Evolutionary conservation across 192 early-diverging fungal genomes (phyloP).

Genomic region (Obelidium mucronatum): DNA sequence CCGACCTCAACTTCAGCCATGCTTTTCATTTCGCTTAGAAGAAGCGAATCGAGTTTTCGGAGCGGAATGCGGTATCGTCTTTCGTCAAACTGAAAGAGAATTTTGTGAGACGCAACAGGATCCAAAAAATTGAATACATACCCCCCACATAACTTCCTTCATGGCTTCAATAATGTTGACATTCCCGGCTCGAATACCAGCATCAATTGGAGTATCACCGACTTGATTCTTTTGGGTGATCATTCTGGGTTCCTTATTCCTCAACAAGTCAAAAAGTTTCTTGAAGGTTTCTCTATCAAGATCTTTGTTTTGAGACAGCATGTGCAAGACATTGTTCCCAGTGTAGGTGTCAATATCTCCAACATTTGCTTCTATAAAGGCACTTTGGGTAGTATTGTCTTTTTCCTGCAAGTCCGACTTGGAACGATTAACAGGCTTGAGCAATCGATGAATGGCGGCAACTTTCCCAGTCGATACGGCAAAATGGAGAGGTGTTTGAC

Average conservation of each 20-base stretch:
- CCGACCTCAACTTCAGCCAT: background rate
- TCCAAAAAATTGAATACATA: background rate
- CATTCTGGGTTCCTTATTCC: background rate
- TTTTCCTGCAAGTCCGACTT: no score
- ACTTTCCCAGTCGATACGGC: background rate
- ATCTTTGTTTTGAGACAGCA: conserved; percentile 30
- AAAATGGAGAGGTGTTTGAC: conserved; percentile 28
- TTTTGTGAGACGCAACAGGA: background rate
- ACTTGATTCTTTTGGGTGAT: background rate
- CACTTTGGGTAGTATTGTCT: conserved; percentile 1
- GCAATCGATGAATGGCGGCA: conserved; percentile 12
- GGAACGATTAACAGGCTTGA: background rate
- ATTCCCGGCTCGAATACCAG: background rate
- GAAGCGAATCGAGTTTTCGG: conserved; percentile 11
- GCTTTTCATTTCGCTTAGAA: background rate
- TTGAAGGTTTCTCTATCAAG: conserved; percentile 1
- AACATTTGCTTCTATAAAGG: background rate
- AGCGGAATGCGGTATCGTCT: background rate
- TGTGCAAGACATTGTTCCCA: conserved; percentile 43
- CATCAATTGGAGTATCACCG: conserved; percentile 23
- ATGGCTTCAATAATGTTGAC: conserved; percentile 13
- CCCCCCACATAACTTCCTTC: conserved; percentile 26
- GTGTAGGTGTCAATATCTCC: background rate
- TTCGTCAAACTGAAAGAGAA: background rate
- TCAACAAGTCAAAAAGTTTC: background rate